These are phyloP conservation scores for Bombardia bombarda DNA, from an alignment of 495 filamentous ascomycete genomes.

Conservation along the genomic window DNA sequence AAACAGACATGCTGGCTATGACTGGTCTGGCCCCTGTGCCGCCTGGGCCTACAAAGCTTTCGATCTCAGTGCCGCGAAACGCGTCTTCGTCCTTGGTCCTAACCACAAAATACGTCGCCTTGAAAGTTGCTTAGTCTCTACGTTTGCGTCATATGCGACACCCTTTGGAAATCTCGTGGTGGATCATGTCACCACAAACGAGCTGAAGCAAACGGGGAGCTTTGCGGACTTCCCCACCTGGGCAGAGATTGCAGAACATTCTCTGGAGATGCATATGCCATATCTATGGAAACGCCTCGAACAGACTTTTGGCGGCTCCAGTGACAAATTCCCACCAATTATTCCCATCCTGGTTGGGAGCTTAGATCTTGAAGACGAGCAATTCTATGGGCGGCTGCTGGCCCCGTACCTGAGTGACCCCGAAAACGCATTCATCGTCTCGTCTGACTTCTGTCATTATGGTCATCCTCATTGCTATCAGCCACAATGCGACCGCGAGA, in stretches of 20 bases:
- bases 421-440: slow-evolving; percentile 74
- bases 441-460: slow-evolving; percentile 98
- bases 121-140: slow-evolving; percentile 66
- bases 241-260: slow-evolving; percentile 84
- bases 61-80: slow-evolving; percentile 72
- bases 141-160: slow-evolving; percentile 68
- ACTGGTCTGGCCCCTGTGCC: slow-evolving; percentile 88
- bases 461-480: too few relatives aligned
- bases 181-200: slow-evolving; percentile 56
- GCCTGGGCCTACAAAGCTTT: slow-evolving; percentile 91
- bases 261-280: slow-evolving; percentile 92
- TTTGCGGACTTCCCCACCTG: slow-evolving; percentile 68
- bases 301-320: slow-evolving; percentile 38
- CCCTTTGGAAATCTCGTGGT: slow-evolving; percentile 75
- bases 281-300: slow-evolving; percentile 82
- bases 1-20: slow-evolving; percentile 85
- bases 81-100: slow-evolving; percentile 89
- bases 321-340: slow-evolving; percentile 57
- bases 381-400: slow-evolving; percentile 60
- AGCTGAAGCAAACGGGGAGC: slow-evolving; percentile 52
- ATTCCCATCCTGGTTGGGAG: slow-evolving; percentile 87
- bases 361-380: slow-evolving; percentile 58
- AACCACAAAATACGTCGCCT: slow-evolving; percentile 88
- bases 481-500: too few relatives aligned
- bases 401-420: slow-evolving; percentile 72